Evolutionary conservation across 164 flowering plant species (phyloP).

Genomic region (Vitis labrusca): DNA sequence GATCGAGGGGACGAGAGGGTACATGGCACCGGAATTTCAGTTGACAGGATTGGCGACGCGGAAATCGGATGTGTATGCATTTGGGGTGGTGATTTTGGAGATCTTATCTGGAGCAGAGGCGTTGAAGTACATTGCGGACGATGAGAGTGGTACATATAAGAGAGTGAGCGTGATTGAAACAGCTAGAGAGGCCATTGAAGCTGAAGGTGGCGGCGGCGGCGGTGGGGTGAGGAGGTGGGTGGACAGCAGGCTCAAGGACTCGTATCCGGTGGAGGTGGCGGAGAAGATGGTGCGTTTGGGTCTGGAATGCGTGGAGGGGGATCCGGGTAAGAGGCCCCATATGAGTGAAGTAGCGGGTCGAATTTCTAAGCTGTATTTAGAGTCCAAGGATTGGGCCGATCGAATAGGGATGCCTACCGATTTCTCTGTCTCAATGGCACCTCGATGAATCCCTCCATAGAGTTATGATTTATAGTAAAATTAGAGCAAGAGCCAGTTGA

Average conservation of each 20-base stretch:
- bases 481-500: no score
- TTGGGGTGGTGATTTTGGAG: conserved; percentile 79
- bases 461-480: no score
- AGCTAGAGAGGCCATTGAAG: conserved; percentile 47
- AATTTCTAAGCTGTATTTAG: conserved; percentile 62
- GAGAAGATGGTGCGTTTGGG: conserved; percentile 55
- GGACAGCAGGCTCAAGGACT: conserved; percentile 71
- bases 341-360: conserved; percentile 56
- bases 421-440: conserved; percentile 52
- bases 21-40: conserved; percentile 79
- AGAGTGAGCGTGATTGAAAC: conserved; percentile 54
- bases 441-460: conserved; percentile 31
- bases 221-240: conserved; percentile 65
- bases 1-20: conserved; percentile 69
- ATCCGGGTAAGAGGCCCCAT: conserved; percentile 61
- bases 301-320: conserved; percentile 66
- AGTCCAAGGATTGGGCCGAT: conserved; percentile 58
- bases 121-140: conserved; percentile 40
- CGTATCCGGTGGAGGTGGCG: conserved; percentile 75
- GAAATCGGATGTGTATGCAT: conserved; percentile 64
- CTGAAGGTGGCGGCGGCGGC: conserved; percentile 16
- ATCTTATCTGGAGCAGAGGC: conserved; percentile 68
- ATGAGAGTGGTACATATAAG: conserved; percentile 35
- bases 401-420: conserved; percentile 38
- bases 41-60: conserved; percentile 39